Base-by-base conservation (phyloP, 108 stramenopile genomes). In the Cyclotella sp. region DNA sequence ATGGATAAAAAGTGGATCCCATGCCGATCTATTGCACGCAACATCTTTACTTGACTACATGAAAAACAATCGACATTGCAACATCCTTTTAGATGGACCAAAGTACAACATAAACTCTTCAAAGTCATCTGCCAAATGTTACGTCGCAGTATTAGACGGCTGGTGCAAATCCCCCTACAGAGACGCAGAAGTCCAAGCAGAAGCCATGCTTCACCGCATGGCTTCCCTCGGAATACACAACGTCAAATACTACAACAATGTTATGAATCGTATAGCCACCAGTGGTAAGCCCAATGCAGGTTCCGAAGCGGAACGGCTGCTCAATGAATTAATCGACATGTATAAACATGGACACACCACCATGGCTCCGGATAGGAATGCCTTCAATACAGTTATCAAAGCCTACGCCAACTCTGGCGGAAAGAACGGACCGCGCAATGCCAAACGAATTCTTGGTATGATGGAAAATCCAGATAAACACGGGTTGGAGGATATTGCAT, bases 351-450 rank as follows among this genome's bases (percentile, higher is more conserved):
- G 73, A 19, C 16, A 71, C 15, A 18, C 21, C 26, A 62, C 26
- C 41, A 21, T 79, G 18, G 45, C 44, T 29, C 80, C 80, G 22
- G 47, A 81, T 51, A 70, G 68, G 16, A 70, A 27, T 21, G 63
- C 60, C 41, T 81, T 71, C 52, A 81, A 81, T 72, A 72, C 75
- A 15, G 76, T 81, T 13, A 81, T 81, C 70, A 81, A 81, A 44
- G 75, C 80, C 15, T 77, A 76, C 43, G 75, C 76, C 52, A 62
- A 70, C 22, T 18, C 73, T 12, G 41, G 73, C 14, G 79, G 68
- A 26, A 75, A 76, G 55, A 15, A 69, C 16, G 60, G 60, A 5
- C 57, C 64, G 24, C 27, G 68, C n/a, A 75, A 68, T 47, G 76
- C 76, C 40, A 60, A 64, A 44, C 58, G 80, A 21, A 81, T 81